Evolutionary conservation across 352 stramenopile species (phyloP).

Genomic region (Salisapilia sapeloensis): DNA sequence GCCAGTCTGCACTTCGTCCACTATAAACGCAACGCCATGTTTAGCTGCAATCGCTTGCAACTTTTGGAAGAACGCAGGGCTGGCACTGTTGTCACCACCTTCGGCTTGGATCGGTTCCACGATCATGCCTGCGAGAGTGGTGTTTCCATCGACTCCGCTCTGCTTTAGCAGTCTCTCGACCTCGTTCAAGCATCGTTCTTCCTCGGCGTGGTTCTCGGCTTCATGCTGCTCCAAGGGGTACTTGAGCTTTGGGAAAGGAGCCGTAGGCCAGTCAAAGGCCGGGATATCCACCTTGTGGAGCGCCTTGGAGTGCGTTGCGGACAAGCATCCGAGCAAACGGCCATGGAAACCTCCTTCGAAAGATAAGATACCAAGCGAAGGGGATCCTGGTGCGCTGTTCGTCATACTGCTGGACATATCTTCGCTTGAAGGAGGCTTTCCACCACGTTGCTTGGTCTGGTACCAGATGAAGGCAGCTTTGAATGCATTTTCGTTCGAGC

Average conservation of each 20-base stretch:
- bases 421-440: constrained; percentile 25
- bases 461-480: constrained; percentile 83
- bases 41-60: constrained; percentile 35
- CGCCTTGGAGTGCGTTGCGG: constrained; percentile 70
- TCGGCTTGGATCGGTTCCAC: constrained; percentile 72
- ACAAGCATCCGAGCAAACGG: constrained; percentile 58
- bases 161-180: constrained; percentile 30
- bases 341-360: constrained; percentile 74
- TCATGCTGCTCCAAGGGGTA: constrained; percentile 51
- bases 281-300: constrained; percentile 80
- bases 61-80: constrained; percentile 38
- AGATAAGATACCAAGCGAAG: constrained; percentile 64
- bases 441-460: constrained; percentile 48
- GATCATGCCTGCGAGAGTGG: constrained; percentile 56
- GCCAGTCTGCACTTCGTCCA: constrained; percentile 75
- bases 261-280: constrained; percentile 70
- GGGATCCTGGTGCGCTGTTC: constrained; percentile 45
- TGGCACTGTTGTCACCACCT: constrained; percentile 66
- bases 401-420: constrained; percentile 59
- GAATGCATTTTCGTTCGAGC: constrained; percentile 77
- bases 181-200: constrained; percentile 46
- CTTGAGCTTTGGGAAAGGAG: constrained; percentile 41
- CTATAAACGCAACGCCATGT: constrained; percentile 60
- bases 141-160: constrained; percentile 10
- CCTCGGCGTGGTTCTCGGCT: constrained; percentile 43